Evolutionary conservation across 1,139 yeast genomes (phyloP).

Genomic region (Yamadazyma triangularis): DNA sequence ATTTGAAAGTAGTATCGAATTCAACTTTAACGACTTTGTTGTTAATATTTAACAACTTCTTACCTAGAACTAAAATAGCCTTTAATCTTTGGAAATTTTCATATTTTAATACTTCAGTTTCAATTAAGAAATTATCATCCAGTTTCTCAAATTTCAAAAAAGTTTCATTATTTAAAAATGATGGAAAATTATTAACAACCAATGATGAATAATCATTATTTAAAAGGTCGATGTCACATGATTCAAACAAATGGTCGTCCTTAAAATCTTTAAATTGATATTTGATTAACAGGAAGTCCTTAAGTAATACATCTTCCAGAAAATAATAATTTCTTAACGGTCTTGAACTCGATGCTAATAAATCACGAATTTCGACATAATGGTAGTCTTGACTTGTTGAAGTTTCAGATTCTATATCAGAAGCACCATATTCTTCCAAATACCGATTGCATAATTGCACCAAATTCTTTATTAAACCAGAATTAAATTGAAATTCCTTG

Average conservation of each 20-base stretch:
- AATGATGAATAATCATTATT: slow-evolving; percentile 27
- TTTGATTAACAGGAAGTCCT: slow-evolving; percentile 54
- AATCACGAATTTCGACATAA: slow-evolving; percentile 6
- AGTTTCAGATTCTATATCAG: neutral
- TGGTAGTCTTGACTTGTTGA: slow-evolving; percentile 5
- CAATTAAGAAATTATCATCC: neutral
- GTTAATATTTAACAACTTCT: slow-evolving; percentile 5
- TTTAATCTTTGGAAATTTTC: slow-evolving; percentile 6
- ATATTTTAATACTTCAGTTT: slow-evolving; percentile 3
- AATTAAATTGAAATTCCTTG: slow-evolving; percentile 31
- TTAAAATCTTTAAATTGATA: slow-evolving; percentile 57
- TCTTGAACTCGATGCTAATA: slow-evolving; percentile 7
- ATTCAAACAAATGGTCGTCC: slow-evolving; percentile 39
- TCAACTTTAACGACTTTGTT: slow-evolving; percentile 4
- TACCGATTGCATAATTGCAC: slow-evolving; percentile 4
- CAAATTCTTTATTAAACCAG: slow-evolving; percentile 19
- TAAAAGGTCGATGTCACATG: slow-evolving; percentile 27
- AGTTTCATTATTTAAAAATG: slow-evolving; percentile 21
- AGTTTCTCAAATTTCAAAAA: slow-evolving; percentile 2
- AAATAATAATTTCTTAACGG: slow-evolving; percentile 52
- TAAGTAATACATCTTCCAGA: slow-evolving; percentile 58
- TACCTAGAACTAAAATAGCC: slow-evolving; percentile 5
- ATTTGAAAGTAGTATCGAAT: slow-evolving; percentile 3
- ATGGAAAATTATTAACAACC: slow-evolving; percentile 18
- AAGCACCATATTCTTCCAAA: slow-evolving; percentile 3